Evolutionary conservation across 768 basidiomycete genomes (phyloP), one percentile per base, ranked within the genome.

Genomic region (Arthromyces matolae): DNA sequence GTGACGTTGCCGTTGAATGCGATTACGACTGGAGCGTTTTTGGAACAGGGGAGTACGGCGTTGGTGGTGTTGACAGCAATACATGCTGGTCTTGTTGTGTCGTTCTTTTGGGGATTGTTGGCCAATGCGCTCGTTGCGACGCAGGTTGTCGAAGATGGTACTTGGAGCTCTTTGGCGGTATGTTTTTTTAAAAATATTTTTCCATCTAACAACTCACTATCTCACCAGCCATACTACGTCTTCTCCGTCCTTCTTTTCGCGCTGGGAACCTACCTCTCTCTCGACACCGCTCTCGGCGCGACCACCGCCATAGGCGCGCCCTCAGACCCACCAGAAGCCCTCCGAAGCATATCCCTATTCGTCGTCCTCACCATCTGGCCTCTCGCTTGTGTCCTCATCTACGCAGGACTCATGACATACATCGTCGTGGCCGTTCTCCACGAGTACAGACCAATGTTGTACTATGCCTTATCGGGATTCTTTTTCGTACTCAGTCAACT

Each of bases 71-170:
- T n/a, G n/a, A n/a, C n/a, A n/a, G n/a, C n/a, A 0, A 71, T 95
- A 8, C 93, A 96, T 53, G 82, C 88, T 2, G 93, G 84, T 3
- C 52, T 84, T 14, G 79, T 93, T 35, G 83, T 81, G 3, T 78
- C 84, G 3, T 67, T 92, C 4, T 94, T 93, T 62, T 93, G 91
- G 88, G 59, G 77, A 6, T 68, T 92, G 53, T 70, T 90, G 43
- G 89, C 76, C 25, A 91, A 89, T 65, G 87, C 76, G 8, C 67
- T 91, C 50, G 77, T 93, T 18, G 82, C 85, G 28, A 89, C 86
- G n/a, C 95, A 98, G 66, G 62, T 93, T 40, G 88, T 97, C 45
- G 95, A 97, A 63, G 95, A 90, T 59, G 95, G 93, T 5, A 89
- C 89, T 0, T 69, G 83, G 27, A 79, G 79, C 55, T 79, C 84